A percentile compares a stretch with the other conserved stretches of the same genome.
phyloP scores from a whole-genome alignment of 768 basidiomycete genomes.

The Rhizopogon vulgaris region DNA sequence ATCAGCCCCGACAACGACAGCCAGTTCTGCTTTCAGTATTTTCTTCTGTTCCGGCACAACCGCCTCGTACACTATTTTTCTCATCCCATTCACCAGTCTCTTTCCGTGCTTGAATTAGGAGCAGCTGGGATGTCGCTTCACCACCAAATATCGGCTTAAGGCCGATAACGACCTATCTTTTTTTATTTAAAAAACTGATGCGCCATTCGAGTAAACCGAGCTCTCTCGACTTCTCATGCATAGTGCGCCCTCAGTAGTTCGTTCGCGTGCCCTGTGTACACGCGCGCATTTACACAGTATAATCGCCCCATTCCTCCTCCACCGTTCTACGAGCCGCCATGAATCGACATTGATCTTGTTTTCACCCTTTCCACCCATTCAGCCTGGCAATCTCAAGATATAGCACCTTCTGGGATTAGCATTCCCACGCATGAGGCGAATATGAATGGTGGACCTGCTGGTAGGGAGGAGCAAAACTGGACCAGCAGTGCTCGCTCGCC shows the following conservation, averaged over 20 bases:
- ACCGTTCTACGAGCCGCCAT: constrained; percentile 28
- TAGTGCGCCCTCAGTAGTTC: constrained; percentile 7
- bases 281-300: constrained; percentile 4
- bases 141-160: constrained; percentile 21
- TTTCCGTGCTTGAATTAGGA: not conserved
- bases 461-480: constrained; percentile 55
- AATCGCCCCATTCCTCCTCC: constrained; percentile 14
- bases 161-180: constrained; percentile 11
- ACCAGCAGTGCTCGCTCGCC: constrained; percentile 39
- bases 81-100: constrained; percentile 2
- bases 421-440: constrained; percentile 51
- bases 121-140: not conserved
- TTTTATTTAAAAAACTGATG: not conserved
- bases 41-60: constrained; percentile 31
- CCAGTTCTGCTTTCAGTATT: constrained; percentile 40
- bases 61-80: constrained; percentile 27
- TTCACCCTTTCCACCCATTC: constrained; percentile 33
- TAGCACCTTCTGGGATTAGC: constrained; percentile 68
- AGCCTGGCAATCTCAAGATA: constrained; percentile 85
- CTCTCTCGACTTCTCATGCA: constrained; percentile 6
- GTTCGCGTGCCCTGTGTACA: constrained; percentile 7
- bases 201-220: constrained; percentile 4
- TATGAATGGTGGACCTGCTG: constrained; percentile 39
- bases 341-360: constrained; percentile 38
- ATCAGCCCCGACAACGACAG: constrained; percentile 63